Percentiles rank a stretch among this genome's conserved stretches.
These are phyloP conservation scores for Fusarium caatingaense DNA, from an alignment of 2,329 filamentous ascomycete species.

Conservation along the genomic window DNA sequence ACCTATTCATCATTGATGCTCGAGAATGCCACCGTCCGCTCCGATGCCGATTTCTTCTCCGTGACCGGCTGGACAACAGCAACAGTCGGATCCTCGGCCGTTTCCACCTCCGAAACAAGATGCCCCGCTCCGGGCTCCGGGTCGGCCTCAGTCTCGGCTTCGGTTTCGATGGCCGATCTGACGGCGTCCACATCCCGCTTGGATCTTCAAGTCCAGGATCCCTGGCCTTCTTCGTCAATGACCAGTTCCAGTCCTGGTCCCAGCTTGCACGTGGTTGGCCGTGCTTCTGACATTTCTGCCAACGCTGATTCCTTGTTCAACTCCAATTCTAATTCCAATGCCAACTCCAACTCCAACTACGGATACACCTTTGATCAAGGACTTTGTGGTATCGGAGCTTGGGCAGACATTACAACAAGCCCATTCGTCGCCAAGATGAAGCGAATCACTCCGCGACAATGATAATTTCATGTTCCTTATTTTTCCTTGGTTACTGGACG, in stretches of 20 bases:
- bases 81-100: background rate
- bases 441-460: constrained; percentile 22
- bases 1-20: constrained; percentile 17
- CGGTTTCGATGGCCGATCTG: constrained; percentile 21
- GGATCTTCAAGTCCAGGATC: constrained; percentile 26
- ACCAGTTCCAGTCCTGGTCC: constrained; percentile 9
- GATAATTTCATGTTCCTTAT: constrained; percentile 1
- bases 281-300: constrained; percentile 22
- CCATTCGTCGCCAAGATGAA: constrained; percentile 24
- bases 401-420: constrained; percentile 35
- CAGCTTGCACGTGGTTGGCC: constrained; percentile 14
- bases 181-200: constrained; percentile 24
- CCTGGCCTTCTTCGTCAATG: constrained; percentile 7
- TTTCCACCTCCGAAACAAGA: constrained; percentile 30
- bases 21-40: constrained; percentile 18
- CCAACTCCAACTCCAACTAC: background rate
- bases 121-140: constrained; percentile 30
- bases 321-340: background rate
- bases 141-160: constrained; percentile 8
- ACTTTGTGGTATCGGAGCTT: constrained; percentile 38
- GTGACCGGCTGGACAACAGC: constrained; percentile 31
- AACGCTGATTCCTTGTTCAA: constrained; percentile 9
- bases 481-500: background rate
- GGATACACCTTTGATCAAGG: constrained; percentile 14
- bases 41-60: constrained; percentile 21